Percentiles rank a stretch among this genome's conserved stretches.
phyloP scores from a whole-genome alignment of 179 eudicot species.

The Dionaea muscipula region DNA sequence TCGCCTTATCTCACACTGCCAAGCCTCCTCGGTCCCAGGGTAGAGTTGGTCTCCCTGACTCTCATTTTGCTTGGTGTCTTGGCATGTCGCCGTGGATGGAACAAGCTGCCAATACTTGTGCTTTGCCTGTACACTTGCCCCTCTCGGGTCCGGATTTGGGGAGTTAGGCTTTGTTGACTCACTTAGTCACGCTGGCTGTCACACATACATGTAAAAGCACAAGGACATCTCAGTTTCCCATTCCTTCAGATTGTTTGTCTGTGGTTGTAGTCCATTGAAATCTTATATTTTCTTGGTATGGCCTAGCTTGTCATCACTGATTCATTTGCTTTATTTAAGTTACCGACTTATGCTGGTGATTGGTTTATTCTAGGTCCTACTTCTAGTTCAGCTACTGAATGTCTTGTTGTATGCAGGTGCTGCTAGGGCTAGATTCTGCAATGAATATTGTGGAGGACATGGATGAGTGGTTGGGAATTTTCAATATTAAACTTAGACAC shows the following conservation, averaged over 20 bases:
- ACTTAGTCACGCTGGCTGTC: too few relatives aligned
- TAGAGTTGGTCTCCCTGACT: too few relatives aligned
- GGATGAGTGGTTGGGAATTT: constrained; percentile 98
- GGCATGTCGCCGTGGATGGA: too few relatives aligned
- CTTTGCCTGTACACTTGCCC: too few relatives aligned
- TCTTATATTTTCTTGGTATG: not conserved
- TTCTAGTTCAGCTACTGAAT: constrained; percentile 6
- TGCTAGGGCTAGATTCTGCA: constrained; percentile 67
- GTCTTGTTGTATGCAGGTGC: constrained; percentile 42
- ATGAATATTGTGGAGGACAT: constrained; percentile 80
- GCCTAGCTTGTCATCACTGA: not conserved
- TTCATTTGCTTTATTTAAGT: not conserved
- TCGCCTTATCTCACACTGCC: too few relatives aligned
- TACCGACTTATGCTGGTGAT: not conserved
- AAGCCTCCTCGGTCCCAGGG: too few relatives aligned
- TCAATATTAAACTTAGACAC: constrained; percentile 87
- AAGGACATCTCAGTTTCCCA: too few relatives aligned
- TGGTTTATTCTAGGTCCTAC: not conserved
- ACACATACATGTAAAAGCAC: too few relatives aligned
- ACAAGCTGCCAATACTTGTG: too few relatives aligned
- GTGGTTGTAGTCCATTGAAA: not conserved
- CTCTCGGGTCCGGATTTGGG: too few relatives aligned
- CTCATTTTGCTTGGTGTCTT: too few relatives aligned
- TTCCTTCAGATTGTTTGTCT: not conserved
- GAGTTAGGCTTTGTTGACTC: too few relatives aligned